Base-by-base conservation (phyloP, 257 asterid species). In the Rubia yunnanensis region DNA sequence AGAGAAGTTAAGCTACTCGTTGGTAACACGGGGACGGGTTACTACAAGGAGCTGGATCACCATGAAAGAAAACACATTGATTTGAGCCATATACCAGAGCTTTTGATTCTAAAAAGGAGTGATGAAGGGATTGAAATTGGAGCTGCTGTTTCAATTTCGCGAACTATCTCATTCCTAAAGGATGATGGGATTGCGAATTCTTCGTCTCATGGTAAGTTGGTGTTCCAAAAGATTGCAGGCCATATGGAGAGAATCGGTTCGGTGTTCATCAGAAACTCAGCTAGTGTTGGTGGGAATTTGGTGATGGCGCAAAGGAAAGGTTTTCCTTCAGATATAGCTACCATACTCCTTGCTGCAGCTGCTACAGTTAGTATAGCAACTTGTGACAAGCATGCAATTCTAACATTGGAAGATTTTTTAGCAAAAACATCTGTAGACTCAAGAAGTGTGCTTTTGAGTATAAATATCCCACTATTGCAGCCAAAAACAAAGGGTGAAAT, bases 301-400 rank as follows among this genome's bases (percentile, higher is more conserved):
- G 85, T 87, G 41, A 84, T 84, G 89, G 84, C 91, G 59, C 92
- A 87, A 63, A 81, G 80, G 69, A 83, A 79, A 52, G 15, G 65
- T 74, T 87, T 87, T 76, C 91, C 95, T 63, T 87, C 95, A 0
- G 95, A 87, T 74, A 79, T 82, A 38, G 85, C 76, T 59, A 87
- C 95, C 5, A 46, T 87, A 53, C 83, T 87, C 70, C 83, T 87
- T 69, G 76, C 86, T 2, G 78, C 70, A 57, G 72, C 69, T 70
- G 66, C 86, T 41, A 79, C 74, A 22, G 82, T 87, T 67, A 82
- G 69, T 62, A 56, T 87, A 56, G 28, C 77, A 68, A 74, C 72
- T 7, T 75, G 66, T 69, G 62, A 68, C 36, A 72, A 68, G 71
- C 39, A 60, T 44, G 82, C 77, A 73, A 69, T 28, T 10, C 64